phyloP scores from a whole-genome alignment of 495 filamentous ascomycete genomes.

The Annulohypoxylon maeteangense region DNA sequence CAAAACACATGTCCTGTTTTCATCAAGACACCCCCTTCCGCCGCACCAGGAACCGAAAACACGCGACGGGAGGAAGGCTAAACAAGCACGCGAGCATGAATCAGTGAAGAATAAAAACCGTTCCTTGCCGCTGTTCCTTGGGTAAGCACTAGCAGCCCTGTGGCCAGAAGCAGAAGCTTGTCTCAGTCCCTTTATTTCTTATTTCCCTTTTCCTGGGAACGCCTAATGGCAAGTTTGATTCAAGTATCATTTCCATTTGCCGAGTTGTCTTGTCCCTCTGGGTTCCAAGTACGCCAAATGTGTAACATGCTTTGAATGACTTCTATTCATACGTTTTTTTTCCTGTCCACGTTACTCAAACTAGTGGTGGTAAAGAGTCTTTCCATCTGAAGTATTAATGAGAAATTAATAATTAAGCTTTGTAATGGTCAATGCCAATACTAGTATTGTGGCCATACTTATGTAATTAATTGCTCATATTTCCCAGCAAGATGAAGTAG shows the following conservation, averaged over 20 bases:
- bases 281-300: background rate
- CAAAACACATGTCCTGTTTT: background rate
- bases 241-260: background rate
- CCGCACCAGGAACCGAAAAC: conserved; percentile 9
- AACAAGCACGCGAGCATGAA: conserved; percentile 22
- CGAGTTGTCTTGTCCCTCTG: background rate
- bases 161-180: conserved; percentile 29
- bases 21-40: conserved; percentile 2
- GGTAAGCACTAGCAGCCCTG: conserved; percentile 41
- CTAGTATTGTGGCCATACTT: background rate
- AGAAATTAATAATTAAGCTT: background rate
- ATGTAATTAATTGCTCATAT: background rate
- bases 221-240: background rate
- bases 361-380: background rate
- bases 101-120: conserved; percentile 22
- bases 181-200: conserved; percentile 14
- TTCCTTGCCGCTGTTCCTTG: background rate
- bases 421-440: background rate
- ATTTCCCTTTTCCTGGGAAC: conserved; percentile 3
- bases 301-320: background rate
- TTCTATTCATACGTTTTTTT: background rate
- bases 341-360: background rate
- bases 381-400: background rate
- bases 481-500: background rate
- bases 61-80: conserved; percentile 6